These are phyloP conservation scores for Cryptosporidium ubiquitum DNA, from an alignment of 169 alveolate genomes.

Conservation along the genomic window DNA sequence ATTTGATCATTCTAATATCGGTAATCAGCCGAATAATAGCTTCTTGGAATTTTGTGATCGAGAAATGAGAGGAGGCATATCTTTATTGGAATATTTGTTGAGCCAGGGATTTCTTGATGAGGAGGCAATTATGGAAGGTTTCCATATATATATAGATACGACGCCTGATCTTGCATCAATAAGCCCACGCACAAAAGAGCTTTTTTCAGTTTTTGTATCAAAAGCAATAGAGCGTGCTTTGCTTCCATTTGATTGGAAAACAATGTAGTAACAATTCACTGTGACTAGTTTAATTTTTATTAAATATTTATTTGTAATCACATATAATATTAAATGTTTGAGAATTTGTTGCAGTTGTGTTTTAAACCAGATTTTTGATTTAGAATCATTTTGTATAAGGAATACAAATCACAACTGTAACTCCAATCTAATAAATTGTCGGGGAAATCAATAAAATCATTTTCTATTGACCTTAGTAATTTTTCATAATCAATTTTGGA, in stretches of 20 bases:
- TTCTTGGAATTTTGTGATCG: background rate
- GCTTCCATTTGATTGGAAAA: conserved; percentile 44
- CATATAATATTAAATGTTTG: background rate
- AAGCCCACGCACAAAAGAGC: conserved; percentile 1
- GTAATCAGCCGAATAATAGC: background rate
- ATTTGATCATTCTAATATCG: background rate
- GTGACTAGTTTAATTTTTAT: background rate
- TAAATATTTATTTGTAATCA: background rate
- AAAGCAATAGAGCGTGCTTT: conserved; percentile 66
- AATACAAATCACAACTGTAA: conserved; percentile 8
- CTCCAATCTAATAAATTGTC: conserved; percentile 55
- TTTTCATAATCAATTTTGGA: conserved; percentile 31
- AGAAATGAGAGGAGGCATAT: conserved; percentile 28
- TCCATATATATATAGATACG: conserved; percentile 1
- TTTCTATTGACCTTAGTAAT: conserved; percentile 47
- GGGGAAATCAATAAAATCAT: conserved; percentile 61
- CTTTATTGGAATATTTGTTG: conserved; percentile 53
- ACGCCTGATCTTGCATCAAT: background rate
- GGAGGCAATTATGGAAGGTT: conserved; percentile 49
- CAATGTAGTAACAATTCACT: background rate
- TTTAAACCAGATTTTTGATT: conserved; percentile 21
- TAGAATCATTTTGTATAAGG: background rate
- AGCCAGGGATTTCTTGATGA: conserved; percentile 71
- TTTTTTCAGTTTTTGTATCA: conserved; percentile 20
- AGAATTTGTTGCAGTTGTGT: conserved; percentile 4